Evolutionary conservation across 768 basidiomycete species (phyloP).

Genomic region (Boletus huronensis): DNA sequence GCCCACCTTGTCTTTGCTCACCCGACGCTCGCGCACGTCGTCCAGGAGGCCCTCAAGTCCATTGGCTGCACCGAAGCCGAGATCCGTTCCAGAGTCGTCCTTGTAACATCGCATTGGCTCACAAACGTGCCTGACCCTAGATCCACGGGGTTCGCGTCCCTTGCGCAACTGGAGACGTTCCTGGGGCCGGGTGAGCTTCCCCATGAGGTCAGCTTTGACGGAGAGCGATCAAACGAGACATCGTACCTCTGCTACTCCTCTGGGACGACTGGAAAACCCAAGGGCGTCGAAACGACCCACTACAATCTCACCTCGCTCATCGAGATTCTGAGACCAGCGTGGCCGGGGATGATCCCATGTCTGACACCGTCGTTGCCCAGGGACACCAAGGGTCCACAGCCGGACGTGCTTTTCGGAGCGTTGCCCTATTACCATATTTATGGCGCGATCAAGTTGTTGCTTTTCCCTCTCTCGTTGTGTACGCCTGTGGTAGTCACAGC

Average conservation of each 20-base stretch:
- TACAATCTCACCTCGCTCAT: constrained; percentile 63
- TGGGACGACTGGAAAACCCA: constrained; percentile 79
- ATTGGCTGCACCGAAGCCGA: constrained; percentile 46
- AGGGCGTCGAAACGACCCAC: constrained; percentile 69
- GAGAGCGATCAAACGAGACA: constrained; percentile 52
- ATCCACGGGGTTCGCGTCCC: constrained; percentile 32
- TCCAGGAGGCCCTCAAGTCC: constrained; percentile 52
- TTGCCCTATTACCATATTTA: constrained; percentile 60
- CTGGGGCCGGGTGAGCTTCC: constrained; percentile 46
- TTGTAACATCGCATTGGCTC: constrained; percentile 52
- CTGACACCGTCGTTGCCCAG: constrained; percentile 12
- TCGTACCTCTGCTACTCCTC: constrained; percentile 59
- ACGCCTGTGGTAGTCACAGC: constrained; percentile 54
- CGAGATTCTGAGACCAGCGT: constrained; percentile 45
- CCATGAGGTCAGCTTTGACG: constrained; percentile 55
- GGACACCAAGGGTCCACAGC: background rate
- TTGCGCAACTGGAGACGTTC: constrained; percentile 47
- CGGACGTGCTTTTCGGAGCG: constrained; percentile 57
- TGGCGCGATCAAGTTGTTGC: constrained; percentile 59
- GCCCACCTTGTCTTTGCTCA: constrained; percentile 62
- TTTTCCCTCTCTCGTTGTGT: constrained; percentile 51
- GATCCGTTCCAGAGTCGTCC: constrained; percentile 51
- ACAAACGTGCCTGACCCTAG: constrained; percentile 29
- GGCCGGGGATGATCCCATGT: constrained; percentile 38
- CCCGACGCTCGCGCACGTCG: constrained; percentile 56